Base-by-base conservation (phyloP, 2,329 filamentous ascomycete species). In the Coniochaeta pulveracea region DNA sequence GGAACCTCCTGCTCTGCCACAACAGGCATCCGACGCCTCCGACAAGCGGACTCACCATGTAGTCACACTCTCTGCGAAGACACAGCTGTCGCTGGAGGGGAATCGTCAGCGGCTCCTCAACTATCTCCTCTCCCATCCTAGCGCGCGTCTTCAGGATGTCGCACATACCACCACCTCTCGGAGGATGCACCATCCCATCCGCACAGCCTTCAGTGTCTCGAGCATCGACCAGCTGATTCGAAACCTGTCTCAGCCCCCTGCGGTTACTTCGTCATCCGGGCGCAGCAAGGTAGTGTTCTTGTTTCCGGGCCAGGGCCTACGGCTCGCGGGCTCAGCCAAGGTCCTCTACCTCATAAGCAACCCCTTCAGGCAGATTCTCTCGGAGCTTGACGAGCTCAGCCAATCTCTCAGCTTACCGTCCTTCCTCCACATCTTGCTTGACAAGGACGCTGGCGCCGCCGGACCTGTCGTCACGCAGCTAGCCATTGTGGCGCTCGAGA, bases 401-500 rank as follows among this genome's bases (percentile, higher is more conserved):
- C 8, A 23, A 23, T 8, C 21, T 8, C 21, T 23, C 8, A n/a
- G n/a, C n/a, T n/a, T 23, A n/a, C 21, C 21, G 8, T 23, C 25
- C 25, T 10, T 27, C 9, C 25, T 27, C 10, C 25, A 15, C 25
- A 7, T 10, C 25, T 15, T 10, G 7, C 25, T 27, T 14, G 25
- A 27, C 12, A 12, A 9, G 25, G 25, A 27, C 12, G 12, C 25
- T 14, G 12, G 7, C 12, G 25, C 14, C 7, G 25, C 25, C 12
- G 25, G 14, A 10, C 25, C 25, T 9, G 25, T 27, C 9, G 25
- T 15, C 10, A 10, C 14, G 7, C 29, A 32, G 16, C n/a, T 22
- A 6, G 19, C 19, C 9, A 19, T 32, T 10, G 12, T 18, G 7
- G 16, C 16, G 5, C n/a, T 32, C 10, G n/a, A 61, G 36, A 54